These are phyloP conservation scores for Gyromitra esculenta DNA, from an alignment of 2,329 filamentous ascomycete genomes.

Conservation along the genomic window DNA sequence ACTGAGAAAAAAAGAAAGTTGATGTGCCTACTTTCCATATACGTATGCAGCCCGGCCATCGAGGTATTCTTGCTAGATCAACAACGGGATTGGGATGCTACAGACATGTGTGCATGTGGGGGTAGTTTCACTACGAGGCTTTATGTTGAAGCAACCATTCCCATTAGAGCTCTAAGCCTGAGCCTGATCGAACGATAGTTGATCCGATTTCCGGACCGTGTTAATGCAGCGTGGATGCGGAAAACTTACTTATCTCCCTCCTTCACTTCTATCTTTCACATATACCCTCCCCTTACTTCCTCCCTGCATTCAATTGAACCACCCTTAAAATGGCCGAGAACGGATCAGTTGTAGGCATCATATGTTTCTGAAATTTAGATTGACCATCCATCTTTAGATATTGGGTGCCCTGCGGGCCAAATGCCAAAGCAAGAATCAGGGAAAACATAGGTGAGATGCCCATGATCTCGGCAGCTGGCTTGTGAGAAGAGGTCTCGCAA, in stretches of 20 bases:
- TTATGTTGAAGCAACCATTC: slow-evolving; percentile 1
- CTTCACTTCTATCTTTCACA: background rate
- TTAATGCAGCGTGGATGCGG: background rate
- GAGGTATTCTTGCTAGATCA: background rate
- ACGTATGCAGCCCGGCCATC: background rate
- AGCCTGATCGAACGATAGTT: slow-evolving; percentile 4
- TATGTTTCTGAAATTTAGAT: background rate
- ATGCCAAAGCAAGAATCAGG: slow-evolving; percentile 1
- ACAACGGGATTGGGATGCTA: background rate
- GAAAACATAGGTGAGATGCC: background rate
- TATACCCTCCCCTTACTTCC: slow-evolving; percentile 8
- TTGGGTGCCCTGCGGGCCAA: background rate
- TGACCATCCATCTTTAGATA: slow-evolving; percentile 7
- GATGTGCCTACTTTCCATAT: slow-evolving; percentile 20
- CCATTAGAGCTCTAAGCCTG: background rate
- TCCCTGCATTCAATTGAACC: background rate
- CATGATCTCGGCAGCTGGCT: background rate
- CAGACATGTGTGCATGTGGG: background rate
- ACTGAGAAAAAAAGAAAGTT: slow-evolving; percentile 7
- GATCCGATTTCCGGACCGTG: background rate
- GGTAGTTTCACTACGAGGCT: background rate
- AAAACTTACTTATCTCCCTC: slow-evolving; percentile 8
- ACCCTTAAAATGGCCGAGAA: background rate
- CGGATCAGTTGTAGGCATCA: background rate
- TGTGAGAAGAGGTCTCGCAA: background rate